Evolutionary conservation across 75 land plant genomes (phyloP), one percentile per base, ranked within the genome.

Genomic region (Cupressus sempervirens): DNA sequence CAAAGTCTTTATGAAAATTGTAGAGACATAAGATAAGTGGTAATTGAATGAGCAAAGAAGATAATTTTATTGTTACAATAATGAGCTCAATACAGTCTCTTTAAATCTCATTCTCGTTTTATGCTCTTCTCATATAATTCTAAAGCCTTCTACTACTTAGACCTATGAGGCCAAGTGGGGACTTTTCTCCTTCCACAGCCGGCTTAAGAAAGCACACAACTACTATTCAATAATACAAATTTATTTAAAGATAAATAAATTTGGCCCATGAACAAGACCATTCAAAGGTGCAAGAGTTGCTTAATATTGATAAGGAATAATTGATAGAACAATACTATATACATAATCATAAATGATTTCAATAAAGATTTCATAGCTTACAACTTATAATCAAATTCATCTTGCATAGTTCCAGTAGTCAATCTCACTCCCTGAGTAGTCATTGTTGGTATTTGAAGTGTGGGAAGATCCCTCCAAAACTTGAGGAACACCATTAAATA

Each of bases 401-500:
- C 46, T 79, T 45, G 29, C 81, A n/a, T 43, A 79, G 81, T 43
- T 79, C 81, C 81, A 79, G 81, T 79, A 79, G 12, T 79, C 81
- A 40, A 79, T 79, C 45, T 45, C 52, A 79, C 48, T 79, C 50
- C 81, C 46, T 43, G 81, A 79, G n/a, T 79, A 79, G 5, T 79
- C 48, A 45, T 79, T 79, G 45, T 45, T 79, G 45, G 45, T 45
- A 43, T 79, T 43, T 79, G 48, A 79, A 79, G 81, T 45, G 48
- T 79, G 46, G 45, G 81, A 79, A 79, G 81, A 79, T 79, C 81
- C 81, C 40, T 79, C 81, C 50, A 79, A 79, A 43, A 50, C 30
- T 79, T 45, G 81, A 5, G 52, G 81, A 45, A 26, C 43, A 62
- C 14, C 81, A 45, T 79, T 43, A n/a, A 10, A 79, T 79, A 43